A percentile compares a stretch with the other conserved stretches of the same genome.
Conservation (phyloP, 192 early-diverging fungal species). For the Coemansia sp. region DNA sequence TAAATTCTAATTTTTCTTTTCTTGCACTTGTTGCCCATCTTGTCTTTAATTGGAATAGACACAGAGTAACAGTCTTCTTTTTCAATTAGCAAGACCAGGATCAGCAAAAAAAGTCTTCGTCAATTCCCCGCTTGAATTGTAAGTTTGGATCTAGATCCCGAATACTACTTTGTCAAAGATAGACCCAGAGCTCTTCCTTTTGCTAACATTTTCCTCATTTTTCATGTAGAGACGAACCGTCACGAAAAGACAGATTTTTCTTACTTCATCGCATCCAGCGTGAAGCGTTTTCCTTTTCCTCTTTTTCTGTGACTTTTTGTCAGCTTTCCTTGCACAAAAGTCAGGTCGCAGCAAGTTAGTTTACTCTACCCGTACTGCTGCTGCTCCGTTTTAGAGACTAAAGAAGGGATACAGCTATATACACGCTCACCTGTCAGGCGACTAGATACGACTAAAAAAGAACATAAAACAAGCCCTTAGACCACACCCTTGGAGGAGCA, state of each 20-base stretch:
- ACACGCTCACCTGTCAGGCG: background rate
- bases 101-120: constrained; percentile 10
- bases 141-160: background rate
- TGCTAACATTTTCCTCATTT: background rate
- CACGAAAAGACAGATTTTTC: constrained; percentile 10
- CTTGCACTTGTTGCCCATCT: constrained; percentile 11
- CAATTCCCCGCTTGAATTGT: constrained; percentile 1
- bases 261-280: background rate
- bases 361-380: background rate
- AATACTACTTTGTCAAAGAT: too few species aligned
- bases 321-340: too few species aligned
- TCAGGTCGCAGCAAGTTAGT: too few species aligned
- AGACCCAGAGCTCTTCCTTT: too few species aligned
- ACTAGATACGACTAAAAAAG: background rate
- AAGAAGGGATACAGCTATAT: background rate
- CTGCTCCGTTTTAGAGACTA: background rate
- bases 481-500: constrained; percentile 4
- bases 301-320: constrained; percentile 3
- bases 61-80: constrained; percentile 6
- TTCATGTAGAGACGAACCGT: constrained; percentile 38
- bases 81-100: constrained; percentile 14
- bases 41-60: constrained; percentile 26
- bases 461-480: background rate
- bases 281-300: background rate
- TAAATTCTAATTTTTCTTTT: constrained; percentile 2